Percentiles rank a stretch among this genome's conserved stretches.
These are phyloP conservation scores for Zasmidium cellare DNA, from an alignment of 2,329 filamentous ascomycete genomes.

Conservation along the genomic window DNA sequence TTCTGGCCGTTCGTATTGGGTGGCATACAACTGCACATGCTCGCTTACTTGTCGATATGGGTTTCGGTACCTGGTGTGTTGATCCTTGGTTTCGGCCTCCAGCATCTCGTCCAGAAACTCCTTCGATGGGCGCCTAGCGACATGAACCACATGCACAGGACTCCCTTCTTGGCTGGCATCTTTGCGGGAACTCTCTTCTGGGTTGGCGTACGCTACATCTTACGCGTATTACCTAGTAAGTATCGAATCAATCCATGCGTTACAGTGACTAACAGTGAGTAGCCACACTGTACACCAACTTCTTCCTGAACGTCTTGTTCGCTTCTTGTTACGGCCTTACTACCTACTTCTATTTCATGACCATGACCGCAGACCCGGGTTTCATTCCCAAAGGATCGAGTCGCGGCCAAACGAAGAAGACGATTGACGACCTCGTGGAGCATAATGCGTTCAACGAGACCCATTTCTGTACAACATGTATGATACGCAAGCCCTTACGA, in stretches of 20 bases:
- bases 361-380: conserved; percentile 87
- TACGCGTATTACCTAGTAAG: conserved; percentile 71
- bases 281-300: conserved; percentile 66
- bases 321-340: conserved; percentile 63
- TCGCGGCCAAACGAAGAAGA: conserved; percentile 83
- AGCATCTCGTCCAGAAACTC: conserved; percentile 75
- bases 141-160: conserved; percentile 87
- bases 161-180: conserved; percentile 90
- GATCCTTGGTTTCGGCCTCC: conserved; percentile 66
- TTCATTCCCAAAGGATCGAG: conserved; percentile 89
- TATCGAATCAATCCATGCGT: conserved; percentile 4
- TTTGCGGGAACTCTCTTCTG: conserved; percentile 86
- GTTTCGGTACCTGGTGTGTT: conserved; percentile 72
- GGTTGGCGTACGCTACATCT: conserved; percentile 73
- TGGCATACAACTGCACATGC: conserved; percentile 67
- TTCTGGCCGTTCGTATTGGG: conserved; percentile 81
- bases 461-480: conserved; percentile 92
- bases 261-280: conserved; percentile 21
- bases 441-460: conserved; percentile 89
- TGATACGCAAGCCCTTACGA: conserved; percentile 87
- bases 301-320: conserved; percentile 79
- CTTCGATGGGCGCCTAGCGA: conserved; percentile 81
- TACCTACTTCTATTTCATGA: conserved; percentile 80
- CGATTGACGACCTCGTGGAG: conserved; percentile 82
- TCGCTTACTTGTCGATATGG: conserved; percentile 73